Base-by-base conservation (phyloP, 352 stramenopile species). In the Phytopythium cucurbitacearum region DNA sequence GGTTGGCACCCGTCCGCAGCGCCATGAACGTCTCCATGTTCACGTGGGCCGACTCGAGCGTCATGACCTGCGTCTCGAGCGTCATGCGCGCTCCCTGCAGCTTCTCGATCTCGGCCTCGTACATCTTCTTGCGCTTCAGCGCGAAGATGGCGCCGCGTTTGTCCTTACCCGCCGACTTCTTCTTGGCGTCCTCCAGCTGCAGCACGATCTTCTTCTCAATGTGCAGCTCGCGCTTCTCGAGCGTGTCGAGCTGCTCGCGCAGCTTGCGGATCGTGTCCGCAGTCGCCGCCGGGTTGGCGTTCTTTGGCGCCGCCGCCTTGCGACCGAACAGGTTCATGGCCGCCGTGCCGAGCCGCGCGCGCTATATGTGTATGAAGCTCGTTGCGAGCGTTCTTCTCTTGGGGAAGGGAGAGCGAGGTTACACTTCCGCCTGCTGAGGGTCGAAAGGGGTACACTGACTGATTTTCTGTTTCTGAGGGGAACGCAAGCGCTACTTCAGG, bases 51-150 rank as follows among this genome's bases (percentile, higher is more conserved):
- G 79, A 92, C 69, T 97, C 90, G 42, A 97, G 77, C 49, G 90
- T 94, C 71, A 97, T 97, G 38, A 91, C 81, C 59, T 94, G 86
- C 50, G 80, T 91, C 79, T 98, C 95, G 12, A 99, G 78, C 48
- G 94, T 99, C 87, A 99, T 98, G 60, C 97, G 94, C 16, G 97
- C 85, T 47, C 90, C 89, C 65, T 98, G 84, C 56, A 99, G 97
- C 80, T 99, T 99, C 64, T 98, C 94, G 42, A 98, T 87, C 69
- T 99, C 96, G 40, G 87, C 82, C 65, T 99, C 96, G 66, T 98
- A 98, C 74, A 99, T 95, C 61, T 99, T 99, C 85, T 99, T 99
- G 60, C 94, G 88, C 76, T 99, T 99, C 40, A 99, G 85, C 46
- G 92, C 91, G 69, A 98, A 99, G 41, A 99, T 87, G 33, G 97